phyloP scores from a whole-genome alignment of 164 flowering plant genomes.

The Houttuynia cordata region DNA sequence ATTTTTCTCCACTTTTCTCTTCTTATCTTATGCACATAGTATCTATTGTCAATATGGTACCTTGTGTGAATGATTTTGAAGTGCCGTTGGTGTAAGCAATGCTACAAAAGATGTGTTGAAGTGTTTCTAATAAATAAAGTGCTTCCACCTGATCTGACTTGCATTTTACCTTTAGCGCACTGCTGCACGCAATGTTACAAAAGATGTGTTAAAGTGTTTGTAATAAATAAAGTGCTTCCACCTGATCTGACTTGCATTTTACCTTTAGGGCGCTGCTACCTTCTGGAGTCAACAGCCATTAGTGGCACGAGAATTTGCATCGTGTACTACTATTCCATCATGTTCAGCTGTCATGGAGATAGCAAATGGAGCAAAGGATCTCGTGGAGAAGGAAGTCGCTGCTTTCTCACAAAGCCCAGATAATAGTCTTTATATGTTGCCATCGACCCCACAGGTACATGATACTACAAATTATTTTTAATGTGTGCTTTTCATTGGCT shows the following conservation, averaged over 20 bases:
- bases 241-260: background rate
- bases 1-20: too few relatives aligned
- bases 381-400: slow-evolving; percentile 79
- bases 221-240: too few relatives aligned
- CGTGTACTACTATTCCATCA: slow-evolving; percentile 86
- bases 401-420: slow-evolving; percentile 85
- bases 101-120: too few relatives aligned
- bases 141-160: too few relatives aligned
- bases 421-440: slow-evolving; percentile 93
- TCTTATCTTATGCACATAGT: too few relatives aligned
- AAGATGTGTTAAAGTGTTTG: too few relatives aligned
- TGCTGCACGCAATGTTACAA: too few relatives aligned
- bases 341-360: slow-evolving; percentile 54
- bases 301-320: slow-evolving; percentile 87
- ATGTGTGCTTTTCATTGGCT: background rate
- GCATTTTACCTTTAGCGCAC: too few relatives aligned
- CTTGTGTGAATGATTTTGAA: too few relatives aligned
- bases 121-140: too few relatives aligned
- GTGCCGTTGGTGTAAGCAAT: too few relatives aligned
- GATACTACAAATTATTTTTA: background rate
- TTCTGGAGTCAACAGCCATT: slow-evolving; percentile 96
- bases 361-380: slow-evolving; percentile 71
- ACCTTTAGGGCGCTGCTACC: slow-evolving; percentile 55
- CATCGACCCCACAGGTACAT: slow-evolving; percentile 88
- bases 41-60: too few relatives aligned